Evolutionary conservation across 495 filamentous ascomycete genomes (phyloP), one percentile per base, ranked within the genome.

Genomic region (Neurospora sp.): DNA sequence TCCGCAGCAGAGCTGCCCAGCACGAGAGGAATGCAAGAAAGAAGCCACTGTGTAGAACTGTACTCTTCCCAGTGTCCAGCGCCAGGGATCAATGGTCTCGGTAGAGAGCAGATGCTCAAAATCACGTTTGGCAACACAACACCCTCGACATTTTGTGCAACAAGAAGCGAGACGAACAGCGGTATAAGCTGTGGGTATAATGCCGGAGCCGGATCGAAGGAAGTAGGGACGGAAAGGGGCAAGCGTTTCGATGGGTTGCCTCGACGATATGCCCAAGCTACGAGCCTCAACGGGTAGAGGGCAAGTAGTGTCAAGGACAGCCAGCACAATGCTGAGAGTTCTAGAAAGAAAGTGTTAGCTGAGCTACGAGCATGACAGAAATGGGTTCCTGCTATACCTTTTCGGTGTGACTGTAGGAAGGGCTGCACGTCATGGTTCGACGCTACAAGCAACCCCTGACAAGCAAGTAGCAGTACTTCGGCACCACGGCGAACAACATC

Each of bases 191-290:
- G 84, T 3, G 96, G 96, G 77, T 98, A 99, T 22, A 99, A 84
- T 9, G 98, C 83, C 7, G 96, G 93, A 18, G 96, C 96, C 3
- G 94, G 96, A 77, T 99, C 96, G 79, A 98, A 97, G 37, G 87
- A 84, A 14, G 89, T 78, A 1, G 93, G 92, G 20, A 97, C 83
- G 16, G 65, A 84, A 80, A 88, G 70, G 4, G 84, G 82, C 31
- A 85, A 71, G 39, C 53, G 82, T 65, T 71, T 78, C 20, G 78
- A 79, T 3, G 83, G 81, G 3, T 73, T 81, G 20, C 81, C 75
- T 40, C 78, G 75, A 12, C 76, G 72, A 70, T 86, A 84, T 1
- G 83, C 77, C 84, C 85, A 86, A 42, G 78, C 9, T 3, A 81
- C 71, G 7, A 85, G 75, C 61, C 87, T 79, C 71, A 86, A 40